Percentiles rank a stretch among this genome's conserved stretches.
Conservation (phyloP, 768 basidiomycete genomes). For the Agaricus sinodeliciosus region DNA sequence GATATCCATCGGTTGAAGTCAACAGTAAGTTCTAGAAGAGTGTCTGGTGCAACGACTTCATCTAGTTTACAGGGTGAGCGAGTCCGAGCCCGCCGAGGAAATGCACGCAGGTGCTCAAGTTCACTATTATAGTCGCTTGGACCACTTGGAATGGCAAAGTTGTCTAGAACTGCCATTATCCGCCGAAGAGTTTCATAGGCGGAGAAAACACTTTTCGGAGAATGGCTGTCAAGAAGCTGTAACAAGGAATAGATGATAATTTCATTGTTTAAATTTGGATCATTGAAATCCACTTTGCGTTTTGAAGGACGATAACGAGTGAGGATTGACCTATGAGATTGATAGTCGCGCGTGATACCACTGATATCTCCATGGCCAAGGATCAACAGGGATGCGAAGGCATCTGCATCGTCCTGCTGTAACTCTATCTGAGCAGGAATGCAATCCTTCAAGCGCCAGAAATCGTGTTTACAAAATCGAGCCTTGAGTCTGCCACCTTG, state of each 20-base stretch:
- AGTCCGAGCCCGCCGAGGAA: conserved; percentile 27
- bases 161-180: conserved; percentile 35
- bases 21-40: conserved; percentile 30
- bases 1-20: conserved; percentile 63
- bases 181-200: conserved; percentile 65
- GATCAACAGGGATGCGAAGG: conserved; percentile 63
- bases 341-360: conserved; percentile 50
- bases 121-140: conserved; percentile 36
- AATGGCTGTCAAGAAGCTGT: conserved; percentile 47
- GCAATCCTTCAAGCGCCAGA: conserved; percentile 81
- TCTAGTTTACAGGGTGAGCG: conserved; percentile 29
- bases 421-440: conserved; percentile 52
- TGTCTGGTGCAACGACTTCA: conserved; percentile 27
- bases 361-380: conserved; percentile 53
- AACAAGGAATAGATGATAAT: conserved; percentile 50
- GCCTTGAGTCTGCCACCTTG: conserved; percentile 29
- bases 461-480: conserved; percentile 53
- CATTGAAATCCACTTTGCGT: conserved; percentile 11
- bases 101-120: conserved; percentile 43
- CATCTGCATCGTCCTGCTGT: conserved; percentile 63
- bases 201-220: conserved; percentile 40
- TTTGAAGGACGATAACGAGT: conserved; percentile 27
- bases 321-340: conserved; percentile 34
- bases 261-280: conserved; percentile 31
- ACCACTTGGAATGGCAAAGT: conserved; percentile 21